These are phyloP conservation scores for Cadophora luteo-olivacea DNA, from an alignment of 2,329 filamentous ascomycete genomes.

Conservation along the genomic window DNA sequence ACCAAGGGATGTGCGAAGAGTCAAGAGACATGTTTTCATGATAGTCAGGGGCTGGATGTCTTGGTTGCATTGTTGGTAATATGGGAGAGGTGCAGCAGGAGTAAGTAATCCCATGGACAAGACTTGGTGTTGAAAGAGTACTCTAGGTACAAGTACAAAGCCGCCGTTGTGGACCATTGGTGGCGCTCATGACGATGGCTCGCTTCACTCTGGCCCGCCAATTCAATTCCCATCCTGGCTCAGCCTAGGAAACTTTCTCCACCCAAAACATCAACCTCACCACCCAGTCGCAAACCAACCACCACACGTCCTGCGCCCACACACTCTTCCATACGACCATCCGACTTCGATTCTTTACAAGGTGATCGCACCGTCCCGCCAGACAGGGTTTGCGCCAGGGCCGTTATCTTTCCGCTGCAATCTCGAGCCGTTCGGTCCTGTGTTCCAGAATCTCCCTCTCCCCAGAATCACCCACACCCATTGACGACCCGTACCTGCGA, in stretches of 20 bases:
- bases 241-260: slow-evolving; percentile 14
- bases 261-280: slow-evolving; percentile 12
- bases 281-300: slow-evolving; percentile 5
- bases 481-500: slow-evolving; percentile 41
- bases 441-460: slow-evolving; percentile 19
- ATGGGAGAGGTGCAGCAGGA: neutral
- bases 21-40: neutral
- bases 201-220: slow-evolving; percentile 1
- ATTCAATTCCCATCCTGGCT: slow-evolving; percentile 1
- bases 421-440: slow-evolving; percentile 1
- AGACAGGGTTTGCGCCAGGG: neutral
- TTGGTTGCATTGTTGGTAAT: neutral
- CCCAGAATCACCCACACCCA: slow-evolving; percentile 25
- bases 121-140: slow-evolving; percentile 1
- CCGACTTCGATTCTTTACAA: slow-evolving; percentile 11
- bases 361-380: slow-evolving; percentile 11
- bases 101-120: neutral
- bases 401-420: neutral
- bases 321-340: slow-evolving; percentile 10
- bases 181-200: slow-evolving; percentile 14
- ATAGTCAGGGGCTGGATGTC: slow-evolving; percentile 5
- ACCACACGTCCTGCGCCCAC: slow-evolving; percentile 13
- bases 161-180: neutral
- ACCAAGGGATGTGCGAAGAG: neutral
- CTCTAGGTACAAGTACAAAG: no score